Conservation (phyloP, 768 basidiomycete genomes). For the Favolaschia claudopus region DNA sequence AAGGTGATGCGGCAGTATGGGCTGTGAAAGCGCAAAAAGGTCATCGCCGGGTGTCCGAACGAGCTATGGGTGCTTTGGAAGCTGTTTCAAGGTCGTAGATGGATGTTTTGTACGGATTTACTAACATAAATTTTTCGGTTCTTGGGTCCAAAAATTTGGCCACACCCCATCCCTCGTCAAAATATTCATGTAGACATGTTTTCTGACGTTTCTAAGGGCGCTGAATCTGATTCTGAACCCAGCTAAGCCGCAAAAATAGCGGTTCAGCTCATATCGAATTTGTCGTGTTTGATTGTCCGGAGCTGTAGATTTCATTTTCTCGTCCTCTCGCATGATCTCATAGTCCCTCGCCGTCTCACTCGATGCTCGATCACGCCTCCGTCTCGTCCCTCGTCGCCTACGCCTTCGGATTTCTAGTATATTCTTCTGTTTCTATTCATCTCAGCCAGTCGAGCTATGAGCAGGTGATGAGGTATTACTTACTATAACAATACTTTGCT, state of each 20-base stretch:
- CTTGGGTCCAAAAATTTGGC: constrained; percentile 35
- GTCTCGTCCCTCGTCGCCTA: too few relatives aligned
- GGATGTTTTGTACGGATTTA: too few relatives aligned
- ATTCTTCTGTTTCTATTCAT: too few relatives aligned
- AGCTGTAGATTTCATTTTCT: too few relatives aligned
- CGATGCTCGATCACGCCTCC: too few relatives aligned
- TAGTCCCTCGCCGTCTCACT: too few relatives aligned
- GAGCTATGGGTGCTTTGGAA: constrained; percentile 43
- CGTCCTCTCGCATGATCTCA: too few relatives aligned
- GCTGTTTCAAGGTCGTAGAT: constrained; percentile 29
- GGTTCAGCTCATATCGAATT: constrained; percentile 18
- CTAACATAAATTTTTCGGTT: neutral
- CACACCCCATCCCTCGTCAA: constrained; percentile 28
- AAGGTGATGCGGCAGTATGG: constrained; percentile 46
- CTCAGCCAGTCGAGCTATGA: too few relatives aligned
- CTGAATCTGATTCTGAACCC: constrained; percentile 31
- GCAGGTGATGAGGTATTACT: too few relatives aligned
- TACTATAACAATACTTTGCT: too few relatives aligned
- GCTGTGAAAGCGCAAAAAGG: constrained; percentile 44
- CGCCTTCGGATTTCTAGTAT: too few relatives aligned
- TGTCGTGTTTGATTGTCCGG: constrained; percentile 35
- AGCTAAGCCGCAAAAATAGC: constrained; percentile 29
- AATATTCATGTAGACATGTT: constrained; percentile 30
- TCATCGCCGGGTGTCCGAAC: constrained; percentile 37
- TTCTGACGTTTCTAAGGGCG: constrained; percentile 27